Conservation (phyloP, 768 basidiomycete species). For the Auriscalpium orientale region DNA sequence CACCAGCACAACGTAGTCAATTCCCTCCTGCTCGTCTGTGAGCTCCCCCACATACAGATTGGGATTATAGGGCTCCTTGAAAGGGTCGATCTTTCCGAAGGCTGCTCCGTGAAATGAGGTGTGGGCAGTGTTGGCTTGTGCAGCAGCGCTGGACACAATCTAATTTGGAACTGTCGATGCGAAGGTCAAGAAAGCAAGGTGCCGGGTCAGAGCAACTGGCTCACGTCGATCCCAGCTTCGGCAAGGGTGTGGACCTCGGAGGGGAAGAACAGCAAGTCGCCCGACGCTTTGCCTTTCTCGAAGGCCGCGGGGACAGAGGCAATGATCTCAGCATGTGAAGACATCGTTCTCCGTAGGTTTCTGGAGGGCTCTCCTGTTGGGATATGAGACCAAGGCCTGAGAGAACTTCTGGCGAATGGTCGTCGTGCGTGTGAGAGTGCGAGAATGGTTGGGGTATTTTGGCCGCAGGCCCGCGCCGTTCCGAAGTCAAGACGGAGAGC, state of each 20-base stretch:
- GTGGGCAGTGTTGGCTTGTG: slow-evolving; percentile 59
- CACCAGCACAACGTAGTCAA: slow-evolving; percentile 66
- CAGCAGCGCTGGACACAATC: slow-evolving; percentile 77
- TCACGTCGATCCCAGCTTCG: slow-evolving; percentile 61
- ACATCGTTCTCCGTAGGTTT: too few species aligned
- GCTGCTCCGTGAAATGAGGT: slow-evolving; percentile 30
- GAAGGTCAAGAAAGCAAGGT: background rate
- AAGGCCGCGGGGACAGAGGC: slow-evolving; percentile 45
- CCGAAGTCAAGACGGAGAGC: too few species aligned
- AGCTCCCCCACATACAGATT: slow-evolving; percentile 74
- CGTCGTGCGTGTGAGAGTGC: too few species aligned
- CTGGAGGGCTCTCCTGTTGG: too few species aligned
- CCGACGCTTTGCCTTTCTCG: slow-evolving; percentile 49
- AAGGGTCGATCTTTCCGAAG: slow-evolving; percentile 53
- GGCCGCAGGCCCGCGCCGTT: too few species aligned
- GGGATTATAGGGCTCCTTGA: slow-evolving; percentile 78
- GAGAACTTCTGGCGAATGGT: too few species aligned
- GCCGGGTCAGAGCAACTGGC: slow-evolving; percentile 5
- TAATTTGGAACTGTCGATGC: slow-evolving; percentile 66
- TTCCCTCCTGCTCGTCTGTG: slow-evolving; percentile 47
- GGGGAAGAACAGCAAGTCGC: slow-evolving; percentile 74
- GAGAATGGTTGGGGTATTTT: too few species aligned
- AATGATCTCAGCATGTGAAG: slow-evolving; percentile 41
- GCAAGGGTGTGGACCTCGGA: slow-evolving; percentile 54
- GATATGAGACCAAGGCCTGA: too few species aligned